Evolutionary conservation across 257 asterid genomes (phyloP).

Genomic region (Craterostigma plantagineum): DNA sequence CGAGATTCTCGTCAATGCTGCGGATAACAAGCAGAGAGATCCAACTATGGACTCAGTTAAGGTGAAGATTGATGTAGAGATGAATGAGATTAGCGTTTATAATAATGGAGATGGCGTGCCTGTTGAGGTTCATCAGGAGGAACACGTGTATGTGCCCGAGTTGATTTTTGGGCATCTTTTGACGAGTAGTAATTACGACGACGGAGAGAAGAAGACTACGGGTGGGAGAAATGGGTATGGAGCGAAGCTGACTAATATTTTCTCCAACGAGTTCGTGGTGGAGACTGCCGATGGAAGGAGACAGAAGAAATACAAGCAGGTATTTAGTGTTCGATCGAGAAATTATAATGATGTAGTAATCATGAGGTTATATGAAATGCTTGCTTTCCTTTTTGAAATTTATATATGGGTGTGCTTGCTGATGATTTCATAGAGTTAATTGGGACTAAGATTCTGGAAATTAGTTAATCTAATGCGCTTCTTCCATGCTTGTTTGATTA

Average conservation of each 20-base stretch:
- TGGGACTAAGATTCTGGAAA: too few species aligned
- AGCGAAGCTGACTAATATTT: conserved; percentile 84
- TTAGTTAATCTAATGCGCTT: too few species aligned
- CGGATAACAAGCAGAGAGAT: conserved; percentile 85
- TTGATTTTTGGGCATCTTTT: conserved; percentile 91
- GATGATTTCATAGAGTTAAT: too few species aligned
- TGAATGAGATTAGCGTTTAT: conserved; percentile 47
- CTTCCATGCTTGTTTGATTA: too few species aligned
- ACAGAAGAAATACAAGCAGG: conserved; percentile 87
- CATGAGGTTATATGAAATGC: too few species aligned
- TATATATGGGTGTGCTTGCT: too few species aligned
- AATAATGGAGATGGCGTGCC: conserved; percentile 97
- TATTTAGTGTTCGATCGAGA: conserved; percentile 4
- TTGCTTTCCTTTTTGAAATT: too few species aligned
- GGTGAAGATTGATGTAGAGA: conserved; percentile 55
- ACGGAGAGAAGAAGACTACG: conserved; percentile 75
- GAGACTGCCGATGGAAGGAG: conserved; percentile 91
- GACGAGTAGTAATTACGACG: conserved; percentile 94
- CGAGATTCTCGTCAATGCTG: conserved; percentile 86
- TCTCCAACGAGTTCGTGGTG: conserved; percentile 71
- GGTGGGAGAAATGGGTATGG: conserved; percentile 98
- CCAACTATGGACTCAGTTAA: conserved; percentile 66
- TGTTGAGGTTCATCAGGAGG: conserved; percentile 91
- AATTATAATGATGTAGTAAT: too few species aligned
- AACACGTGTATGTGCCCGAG: conserved; percentile 91